Evolutionary conservation across 2,329 filamentous ascomycete genomes (phyloP).

Genomic region (Sporothrix variecibatus): DNA sequence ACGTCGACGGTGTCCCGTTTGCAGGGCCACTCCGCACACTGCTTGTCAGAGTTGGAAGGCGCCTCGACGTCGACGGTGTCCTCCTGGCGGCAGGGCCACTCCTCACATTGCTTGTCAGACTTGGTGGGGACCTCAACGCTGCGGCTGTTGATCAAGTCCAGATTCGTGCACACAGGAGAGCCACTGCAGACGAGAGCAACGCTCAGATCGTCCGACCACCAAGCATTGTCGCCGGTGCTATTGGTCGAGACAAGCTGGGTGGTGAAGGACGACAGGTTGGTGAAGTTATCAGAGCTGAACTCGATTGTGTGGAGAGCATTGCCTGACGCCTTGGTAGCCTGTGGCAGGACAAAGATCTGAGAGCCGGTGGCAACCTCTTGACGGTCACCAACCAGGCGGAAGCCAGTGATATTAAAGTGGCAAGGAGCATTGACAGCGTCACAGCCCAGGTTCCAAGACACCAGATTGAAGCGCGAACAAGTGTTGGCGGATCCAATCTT

Average conservation of each 20-base stretch:
- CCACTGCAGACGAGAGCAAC: conserved; percentile 8
- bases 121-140: too few species aligned
- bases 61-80: too few species aligned
- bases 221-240: conserved; percentile 35
- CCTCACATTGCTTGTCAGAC: too few species aligned
- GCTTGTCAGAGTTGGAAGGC: too few species aligned
- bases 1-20: too few species aligned
- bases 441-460: conserved; percentile 44
- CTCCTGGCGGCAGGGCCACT: too few species aligned
- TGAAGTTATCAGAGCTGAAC: conserved; percentile 35
- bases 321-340: conserved; percentile 36
- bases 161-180: neutral
- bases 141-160: neutral
- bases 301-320: conserved; percentile 38
- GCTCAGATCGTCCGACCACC: conserved; percentile 50
- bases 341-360: conserved; percentile 34
- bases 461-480: conserved; percentile 43
- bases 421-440: conserved; percentile 40
- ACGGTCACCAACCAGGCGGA: conserved; percentile 35
- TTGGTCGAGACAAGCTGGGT: conserved; percentile 44
- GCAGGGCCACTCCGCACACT: too few species aligned
- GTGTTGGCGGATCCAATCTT: conserved; percentile 34
- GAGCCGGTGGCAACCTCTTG: conserved; percentile 33
- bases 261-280: conserved; percentile 42
- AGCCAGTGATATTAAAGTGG: conserved; percentile 42